These are phyloP conservation scores for Psilocybe cubensis DNA, from an alignment of 768 basidiomycete species.

Conservation along the genomic window DNA sequence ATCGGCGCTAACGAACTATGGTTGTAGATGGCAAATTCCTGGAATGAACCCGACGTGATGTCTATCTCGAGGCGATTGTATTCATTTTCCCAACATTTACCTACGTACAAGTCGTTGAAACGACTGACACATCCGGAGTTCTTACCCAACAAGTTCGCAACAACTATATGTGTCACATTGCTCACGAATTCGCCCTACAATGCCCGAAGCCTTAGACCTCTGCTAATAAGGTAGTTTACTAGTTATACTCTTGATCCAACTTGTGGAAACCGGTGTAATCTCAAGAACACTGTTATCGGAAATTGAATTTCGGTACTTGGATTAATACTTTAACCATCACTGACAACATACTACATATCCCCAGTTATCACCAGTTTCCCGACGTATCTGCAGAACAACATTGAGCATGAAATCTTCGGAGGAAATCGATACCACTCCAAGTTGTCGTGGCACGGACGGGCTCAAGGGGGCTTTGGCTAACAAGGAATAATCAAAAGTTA, in stretches of 20 bases:
- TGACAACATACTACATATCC: background rate
- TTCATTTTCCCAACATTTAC: no score
- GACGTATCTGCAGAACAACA: no score
- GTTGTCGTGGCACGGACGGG: background rate
- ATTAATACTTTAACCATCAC: background rate
- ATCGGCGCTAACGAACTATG: background rate
- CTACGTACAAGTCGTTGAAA: no score
- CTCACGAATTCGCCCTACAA: no score
- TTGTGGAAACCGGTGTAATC: no score
- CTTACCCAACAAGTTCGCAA: no score
- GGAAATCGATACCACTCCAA: background rate
- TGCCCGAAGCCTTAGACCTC: no score
- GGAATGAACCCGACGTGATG: background rate
- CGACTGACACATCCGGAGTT: no score
- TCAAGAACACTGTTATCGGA: background rate
- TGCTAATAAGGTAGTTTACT: no score
- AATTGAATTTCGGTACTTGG: background rate
- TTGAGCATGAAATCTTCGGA: background rate
- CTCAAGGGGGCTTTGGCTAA: background rate
- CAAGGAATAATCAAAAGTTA: background rate
- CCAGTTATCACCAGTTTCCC: background rate
- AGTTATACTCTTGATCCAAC: no score
- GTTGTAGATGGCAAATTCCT: background rate
- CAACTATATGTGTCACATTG: no score
- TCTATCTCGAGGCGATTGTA: no score